Evolutionary conservation across 352 stramenopile species (phyloP).

Genomic region (Pythium insidiosum): DNA sequence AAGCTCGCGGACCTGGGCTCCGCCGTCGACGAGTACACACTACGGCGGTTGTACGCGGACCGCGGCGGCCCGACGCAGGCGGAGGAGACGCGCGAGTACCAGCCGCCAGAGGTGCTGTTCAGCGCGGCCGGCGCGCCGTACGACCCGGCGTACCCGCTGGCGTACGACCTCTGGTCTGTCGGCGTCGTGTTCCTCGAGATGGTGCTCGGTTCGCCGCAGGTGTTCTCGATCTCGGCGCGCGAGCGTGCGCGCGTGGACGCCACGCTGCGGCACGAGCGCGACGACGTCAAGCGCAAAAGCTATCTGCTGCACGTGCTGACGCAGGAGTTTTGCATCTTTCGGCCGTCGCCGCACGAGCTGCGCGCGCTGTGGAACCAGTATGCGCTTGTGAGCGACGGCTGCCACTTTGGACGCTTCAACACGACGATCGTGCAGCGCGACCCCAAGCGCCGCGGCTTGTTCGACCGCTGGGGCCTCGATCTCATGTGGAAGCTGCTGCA

Average conservation of each 20-base stretch:
- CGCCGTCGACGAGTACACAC: constrained; percentile 71
- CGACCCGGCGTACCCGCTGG: constrained; percentile 41
- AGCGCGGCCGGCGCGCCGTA: constrained; percentile 46
- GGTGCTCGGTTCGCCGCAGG: constrained; percentile 89
- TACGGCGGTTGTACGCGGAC: constrained; percentile 61
- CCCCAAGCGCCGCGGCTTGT: constrained; percentile 85
- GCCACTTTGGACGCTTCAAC: constrained; percentile 88
- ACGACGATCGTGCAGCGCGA: constrained; percentile 87
- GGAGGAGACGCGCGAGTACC: constrained; percentile 94
- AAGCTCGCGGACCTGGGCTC: constrained; percentile 87
- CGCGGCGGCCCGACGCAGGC: constrained; percentile 74
- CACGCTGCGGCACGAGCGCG: no score
- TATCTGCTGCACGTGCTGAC: constrained; percentile 77
- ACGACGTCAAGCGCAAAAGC: constrained; percentile 34
- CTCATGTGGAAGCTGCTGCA: constrained; percentile 92
- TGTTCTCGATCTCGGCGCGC: constrained; percentile 74
- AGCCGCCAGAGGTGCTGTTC: constrained; percentile 89
- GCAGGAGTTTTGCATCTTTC: constrained; percentile 81
- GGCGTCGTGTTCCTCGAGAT: constrained; percentile 95
- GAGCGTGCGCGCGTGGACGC: constrained; percentile 89
- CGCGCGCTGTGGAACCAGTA: constrained; percentile 56
- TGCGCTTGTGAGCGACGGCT: constrained; percentile 69
- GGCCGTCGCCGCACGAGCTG: constrained; percentile 44
- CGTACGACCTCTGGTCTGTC: constrained; percentile 92
- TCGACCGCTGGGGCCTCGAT: constrained; percentile 78